phyloP scores from a whole-genome alignment of 495 filamentous ascomycete genomes.

The Aspergillus heteromorphus region DNA sequence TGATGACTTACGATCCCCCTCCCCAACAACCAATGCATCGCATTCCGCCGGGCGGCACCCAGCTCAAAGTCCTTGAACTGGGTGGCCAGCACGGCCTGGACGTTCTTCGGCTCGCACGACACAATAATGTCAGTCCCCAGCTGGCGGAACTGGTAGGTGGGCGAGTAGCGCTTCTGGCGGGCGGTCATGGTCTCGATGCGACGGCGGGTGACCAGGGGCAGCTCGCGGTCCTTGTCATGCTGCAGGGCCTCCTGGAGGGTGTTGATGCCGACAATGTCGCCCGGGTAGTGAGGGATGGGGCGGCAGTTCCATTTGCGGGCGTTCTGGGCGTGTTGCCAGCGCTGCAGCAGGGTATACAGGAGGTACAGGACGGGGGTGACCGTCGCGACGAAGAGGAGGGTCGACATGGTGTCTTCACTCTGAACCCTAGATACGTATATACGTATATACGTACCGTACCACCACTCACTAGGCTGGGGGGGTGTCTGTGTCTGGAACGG shows the following conservation, averaged over 20 bases:
- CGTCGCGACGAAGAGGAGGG: neutral
- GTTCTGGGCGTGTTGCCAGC: constrained; percentile 22
- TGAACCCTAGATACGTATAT: too few relatives aligned
- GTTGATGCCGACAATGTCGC: constrained; percentile 28
- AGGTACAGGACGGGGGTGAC: neutral
- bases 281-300: constrained; percentile 26
- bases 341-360: neutral
- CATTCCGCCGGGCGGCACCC: constrained; percentile 26
- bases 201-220: constrained; percentile 20
- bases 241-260: constrained; percentile 23
- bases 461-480: too few relatives aligned
- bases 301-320: constrained; percentile 27
- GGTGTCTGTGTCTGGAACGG: too few relatives aligned
- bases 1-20: constrained; percentile 39
- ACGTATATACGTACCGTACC: too few relatives aligned
- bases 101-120: constrained; percentile 51
- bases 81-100: constrained; percentile 49
- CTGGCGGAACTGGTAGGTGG: constrained; percentile 23
- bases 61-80: constrained; percentile 51
- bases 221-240: constrained; percentile 22
- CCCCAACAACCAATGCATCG: constrained; percentile 38
- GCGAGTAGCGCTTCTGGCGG: constrained; percentile 25
- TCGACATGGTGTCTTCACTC: neutral
- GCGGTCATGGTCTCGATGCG: constrained; percentile 21
- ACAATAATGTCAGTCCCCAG: constrained; percentile 25